phyloP scores from a whole-genome alignment of 352 stramenopile genomes.

The Globisporangium apiculatum region DNA sequence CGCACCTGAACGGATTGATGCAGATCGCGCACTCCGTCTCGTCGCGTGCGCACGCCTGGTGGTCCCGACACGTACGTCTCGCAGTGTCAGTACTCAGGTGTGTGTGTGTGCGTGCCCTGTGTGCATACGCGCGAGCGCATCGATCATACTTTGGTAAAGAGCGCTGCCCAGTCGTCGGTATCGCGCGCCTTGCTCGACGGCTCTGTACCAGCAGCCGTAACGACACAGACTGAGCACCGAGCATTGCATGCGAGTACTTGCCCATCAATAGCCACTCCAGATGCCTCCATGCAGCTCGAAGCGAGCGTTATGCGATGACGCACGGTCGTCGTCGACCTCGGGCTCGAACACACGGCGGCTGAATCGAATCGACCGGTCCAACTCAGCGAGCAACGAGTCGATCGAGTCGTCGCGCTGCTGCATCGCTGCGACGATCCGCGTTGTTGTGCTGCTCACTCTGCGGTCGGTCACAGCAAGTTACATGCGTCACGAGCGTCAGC shows the following conservation, averaged over 20 bases:
- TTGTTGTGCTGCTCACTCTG: slow-evolving; percentile 51
- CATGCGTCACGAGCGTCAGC: neutral
- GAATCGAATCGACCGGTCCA: slow-evolving; percentile 58
- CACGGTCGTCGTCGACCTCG: slow-evolving; percentile 34
- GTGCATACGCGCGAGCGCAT: neutral
- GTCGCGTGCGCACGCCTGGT: slow-evolving; percentile 30
- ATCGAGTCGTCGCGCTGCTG: slow-evolving; percentile 67
- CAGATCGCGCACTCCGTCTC: slow-evolving; percentile 80
- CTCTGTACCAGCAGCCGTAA: neutral
- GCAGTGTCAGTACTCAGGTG: neutral
- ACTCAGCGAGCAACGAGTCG: slow-evolving; percentile 68
- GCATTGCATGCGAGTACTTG: too few species aligned
- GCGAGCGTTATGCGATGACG: neutral
- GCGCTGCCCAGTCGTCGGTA: slow-evolving; percentile 33
- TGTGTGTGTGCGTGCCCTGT: neutral
- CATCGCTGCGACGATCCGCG: slow-evolving; percentile 55
- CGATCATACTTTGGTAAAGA: slow-evolving; percentile 29
- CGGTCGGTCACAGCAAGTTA: neutral
- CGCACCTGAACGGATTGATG: slow-evolving; percentile 62
- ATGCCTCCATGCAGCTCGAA: too few species aligned
- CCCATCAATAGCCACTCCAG: neutral
- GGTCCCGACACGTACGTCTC: neutral
- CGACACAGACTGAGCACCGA: too few species aligned
- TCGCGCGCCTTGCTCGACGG: neutral
- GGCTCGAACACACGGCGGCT: slow-evolving; percentile 66